phyloP scores from a whole-genome alignment of 495 filamentous ascomycete genomes.

The Tuber calosporum region DNA sequence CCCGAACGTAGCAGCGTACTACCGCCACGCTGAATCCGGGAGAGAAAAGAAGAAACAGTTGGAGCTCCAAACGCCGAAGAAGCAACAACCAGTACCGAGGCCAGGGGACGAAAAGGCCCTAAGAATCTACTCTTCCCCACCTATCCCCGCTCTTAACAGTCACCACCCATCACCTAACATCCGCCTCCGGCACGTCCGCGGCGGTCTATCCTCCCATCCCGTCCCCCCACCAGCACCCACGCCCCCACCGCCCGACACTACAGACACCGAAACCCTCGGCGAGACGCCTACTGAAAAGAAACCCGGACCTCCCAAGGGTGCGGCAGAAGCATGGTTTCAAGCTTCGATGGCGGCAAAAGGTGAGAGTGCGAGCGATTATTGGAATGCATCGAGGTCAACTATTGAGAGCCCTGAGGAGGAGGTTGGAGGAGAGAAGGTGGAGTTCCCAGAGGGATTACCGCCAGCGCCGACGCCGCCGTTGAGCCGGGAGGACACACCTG shows the following conservation, averaged over 20 bases:
- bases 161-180: constrained; percentile 11
- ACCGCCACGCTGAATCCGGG: constrained; percentile 33
- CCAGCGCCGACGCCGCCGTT: constrained; percentile 31
- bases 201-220: constrained; percentile 11
- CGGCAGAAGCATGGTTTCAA: constrained; percentile 26
- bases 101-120: constrained; percentile 6
- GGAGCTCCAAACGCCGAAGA: constrained; percentile 11
- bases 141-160: not conserved
- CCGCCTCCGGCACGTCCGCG: constrained; percentile 17
- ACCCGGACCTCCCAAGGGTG: constrained; percentile 18
- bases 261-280: constrained; percentile 13
- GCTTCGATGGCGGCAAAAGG: constrained; percentile 13
- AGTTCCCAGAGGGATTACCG: constrained; percentile 22
- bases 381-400: constrained; percentile 16
- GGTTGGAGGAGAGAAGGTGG: constrained; percentile 11
- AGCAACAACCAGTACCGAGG: constrained; percentile 14
- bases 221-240: constrained; percentile 26
- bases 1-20: constrained; percentile 21
- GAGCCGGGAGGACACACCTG: constrained; percentile 20
- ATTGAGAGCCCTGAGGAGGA: constrained; percentile 6
- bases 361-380: constrained; percentile 13
- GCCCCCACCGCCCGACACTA: constrained; percentile 19
- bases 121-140: not conserved
- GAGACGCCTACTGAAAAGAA: constrained; percentile 12
- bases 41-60: constrained; percentile 43